These are phyloP conservation scores for Schrenkiella parvula DNA, from an alignment of 345 rosid genomes.

Conservation along the genomic window DNA sequence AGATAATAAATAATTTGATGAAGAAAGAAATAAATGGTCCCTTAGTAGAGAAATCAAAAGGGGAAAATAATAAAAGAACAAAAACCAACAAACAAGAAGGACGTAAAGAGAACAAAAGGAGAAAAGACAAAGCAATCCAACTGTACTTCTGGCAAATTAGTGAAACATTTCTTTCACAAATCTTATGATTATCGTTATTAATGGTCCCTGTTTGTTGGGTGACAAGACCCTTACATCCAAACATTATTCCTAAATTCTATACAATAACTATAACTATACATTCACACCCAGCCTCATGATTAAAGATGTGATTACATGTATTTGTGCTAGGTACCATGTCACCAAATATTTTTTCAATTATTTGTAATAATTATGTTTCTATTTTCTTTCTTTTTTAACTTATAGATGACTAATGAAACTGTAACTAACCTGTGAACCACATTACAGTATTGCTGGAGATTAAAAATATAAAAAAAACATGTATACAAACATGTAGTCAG, in stretches of 20 bases:
- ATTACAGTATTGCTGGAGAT: neutral
- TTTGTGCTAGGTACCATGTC: neutral
- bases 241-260: conserved; percentile 19
- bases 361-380: too few relatives aligned
- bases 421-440: neutral
- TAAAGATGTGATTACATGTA: neutral
- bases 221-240: conserved; percentile 13
- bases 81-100: conserved; percentile 32
- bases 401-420: neutral
- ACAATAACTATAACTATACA: neutral
- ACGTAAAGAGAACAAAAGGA: conserved; percentile 27
- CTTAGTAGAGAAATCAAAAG: neutral
- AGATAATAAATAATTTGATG: neutral
- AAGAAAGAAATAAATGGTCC: neutral
- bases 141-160: conserved; percentile 25
- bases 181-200: conserved; percentile 21
- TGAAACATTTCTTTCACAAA: conserved; percentile 34
- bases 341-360: too few relatives aligned
- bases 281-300: neutral
- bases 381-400: too few relatives aligned
- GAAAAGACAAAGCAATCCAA: conserved; percentile 32
- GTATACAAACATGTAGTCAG: neutral
- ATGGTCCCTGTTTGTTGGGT: conserved; percentile 27
- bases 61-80: conserved; percentile 9
- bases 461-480: neutral